phyloP scores from a whole-genome alignment of 2,329 filamentous ascomycete genomes.

The Celoporthe dispersa region DNA sequence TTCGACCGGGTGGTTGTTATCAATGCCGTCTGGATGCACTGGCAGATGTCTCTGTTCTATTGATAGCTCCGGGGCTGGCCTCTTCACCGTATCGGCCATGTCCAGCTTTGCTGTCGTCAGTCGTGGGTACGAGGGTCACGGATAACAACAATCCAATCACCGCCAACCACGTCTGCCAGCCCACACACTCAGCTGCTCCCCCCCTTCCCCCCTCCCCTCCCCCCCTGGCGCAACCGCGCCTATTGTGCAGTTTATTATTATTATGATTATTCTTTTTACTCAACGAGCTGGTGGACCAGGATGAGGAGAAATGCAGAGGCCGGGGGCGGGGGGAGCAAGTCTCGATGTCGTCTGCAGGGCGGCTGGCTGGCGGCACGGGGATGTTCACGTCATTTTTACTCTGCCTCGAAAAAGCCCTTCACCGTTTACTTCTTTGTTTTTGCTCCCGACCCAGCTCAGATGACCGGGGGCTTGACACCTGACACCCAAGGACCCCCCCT shows the following conservation, averaged over 20 bases:
- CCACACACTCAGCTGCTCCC: slow-evolving; percentile 36
- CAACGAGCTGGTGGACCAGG: slow-evolving; percentile 16
- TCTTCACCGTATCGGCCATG: slow-evolving; percentile 34
- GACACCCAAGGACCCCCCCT: not conserved
- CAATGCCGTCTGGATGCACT: slow-evolving; percentile 1
- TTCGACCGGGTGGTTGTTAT: not conserved
- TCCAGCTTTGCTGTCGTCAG: slow-evolving; percentile 30
- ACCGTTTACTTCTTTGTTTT: slow-evolving; percentile 17
- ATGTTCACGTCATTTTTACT: slow-evolving; percentile 11
- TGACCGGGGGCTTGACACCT: slow-evolving; percentile 22
- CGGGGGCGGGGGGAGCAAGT: slow-evolving; percentile 5
- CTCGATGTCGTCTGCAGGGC: slow-evolving; percentile 14
- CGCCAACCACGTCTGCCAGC: slow-evolving; percentile 40
- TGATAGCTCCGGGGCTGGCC: slow-evolving; percentile 34
- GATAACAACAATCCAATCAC: slow-evolving; percentile 38
- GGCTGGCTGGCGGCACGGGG: slow-evolving; percentile 19
- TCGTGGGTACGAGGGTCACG: slow-evolving; percentile 36
- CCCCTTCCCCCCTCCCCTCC: slow-evolving; percentile 22
- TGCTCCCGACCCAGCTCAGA: slow-evolving; percentile 16
- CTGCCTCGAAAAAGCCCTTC: slow-evolving; percentile 9
- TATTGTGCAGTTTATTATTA: slow-evolving; percentile 8
- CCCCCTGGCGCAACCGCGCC: slow-evolving; percentile 31
- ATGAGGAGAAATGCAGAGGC: slow-evolving; percentile 24
- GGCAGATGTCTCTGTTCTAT: slow-evolving; percentile 13
- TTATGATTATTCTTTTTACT: no score